Conservation (phyloP, 768 basidiomycete genomes). For the Fibroporia radiculosa region DNA sequence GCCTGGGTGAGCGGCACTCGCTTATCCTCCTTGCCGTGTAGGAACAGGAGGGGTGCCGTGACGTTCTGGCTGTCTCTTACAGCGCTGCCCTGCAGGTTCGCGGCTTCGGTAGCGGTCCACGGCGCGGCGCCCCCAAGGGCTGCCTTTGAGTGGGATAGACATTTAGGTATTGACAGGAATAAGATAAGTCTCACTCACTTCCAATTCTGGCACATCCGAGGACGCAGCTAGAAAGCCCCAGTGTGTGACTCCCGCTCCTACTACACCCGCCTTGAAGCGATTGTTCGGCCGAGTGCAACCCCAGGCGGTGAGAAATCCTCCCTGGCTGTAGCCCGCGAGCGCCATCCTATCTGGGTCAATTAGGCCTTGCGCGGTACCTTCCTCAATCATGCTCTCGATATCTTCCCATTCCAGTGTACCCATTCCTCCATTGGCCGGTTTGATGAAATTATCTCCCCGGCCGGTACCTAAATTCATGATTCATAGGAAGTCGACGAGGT, state of each 20-base stretch:
- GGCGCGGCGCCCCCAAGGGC: neutral
- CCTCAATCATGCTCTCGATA: conserved; percentile 2
- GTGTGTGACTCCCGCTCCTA: conserved; percentile 1
- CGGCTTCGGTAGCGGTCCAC: neutral
- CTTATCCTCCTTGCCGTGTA: conserved; percentile 2
- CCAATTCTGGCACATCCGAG: neutral
- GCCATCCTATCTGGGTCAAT: neutral
- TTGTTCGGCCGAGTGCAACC: neutral
- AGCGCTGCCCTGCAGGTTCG: neutral
- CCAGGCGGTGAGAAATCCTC: conserved; percentile 4
- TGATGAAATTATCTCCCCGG: neutral
- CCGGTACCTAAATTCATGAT: neutral
- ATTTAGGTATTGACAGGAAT: neutral
- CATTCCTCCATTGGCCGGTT: conserved; percentile 2
- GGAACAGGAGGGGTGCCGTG: neutral
- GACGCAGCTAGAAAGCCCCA: conserved; percentile 1
- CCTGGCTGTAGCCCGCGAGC: conserved; percentile 3
- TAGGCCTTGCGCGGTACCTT: neutral
- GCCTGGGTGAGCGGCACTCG: conserved; percentile 3
- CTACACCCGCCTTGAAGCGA: neutral
- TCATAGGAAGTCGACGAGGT: neutral
- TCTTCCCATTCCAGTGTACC: conserved; percentile 3
- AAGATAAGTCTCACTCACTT: neutral
- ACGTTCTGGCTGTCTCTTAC: neutral
- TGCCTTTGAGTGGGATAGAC: neutral